phyloP scores from a whole-genome alignment of 2,329 filamentous ascomycete species.

The Stagonosporopsis chrysanthemi region DNA sequence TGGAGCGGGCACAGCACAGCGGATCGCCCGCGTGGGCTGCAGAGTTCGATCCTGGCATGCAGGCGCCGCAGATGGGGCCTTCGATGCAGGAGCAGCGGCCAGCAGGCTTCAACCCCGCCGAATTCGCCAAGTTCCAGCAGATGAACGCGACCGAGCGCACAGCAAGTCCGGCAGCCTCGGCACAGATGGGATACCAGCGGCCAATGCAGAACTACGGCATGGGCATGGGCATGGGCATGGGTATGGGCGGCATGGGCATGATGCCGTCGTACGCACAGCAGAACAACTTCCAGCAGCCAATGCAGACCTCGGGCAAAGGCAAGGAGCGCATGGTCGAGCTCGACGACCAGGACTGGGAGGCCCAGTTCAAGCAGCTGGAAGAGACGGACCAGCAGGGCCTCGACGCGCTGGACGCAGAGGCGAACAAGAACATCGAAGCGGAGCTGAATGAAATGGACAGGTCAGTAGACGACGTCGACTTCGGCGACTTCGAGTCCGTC shows the following conservation, averaged over 20 bases:
- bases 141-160: conserved; percentile 64
- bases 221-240: conserved; percentile 60
- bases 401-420: conserved; percentile 64
- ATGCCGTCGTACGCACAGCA: conserved; percentile 53
- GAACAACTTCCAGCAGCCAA: conserved; percentile 55
- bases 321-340: conserved; percentile 86
- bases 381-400: conserved; percentile 63
- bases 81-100: conserved; percentile 65
- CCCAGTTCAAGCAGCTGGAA: conserved; percentile 91
- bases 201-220: conserved; percentile 53
- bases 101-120: conserved; percentile 74
- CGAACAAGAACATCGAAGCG: conserved; percentile 78
- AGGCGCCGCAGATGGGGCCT: conserved; percentile 74
- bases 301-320: conserved; percentile 72
- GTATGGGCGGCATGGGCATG: conserved; percentile 62
- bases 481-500: conserved; percentile 92
- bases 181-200: conserved; percentile 61
- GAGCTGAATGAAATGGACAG: conserved; percentile 91
- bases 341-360: conserved; percentile 93
- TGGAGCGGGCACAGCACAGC: conserved; percentile 63
- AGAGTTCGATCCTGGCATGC: conserved; percentile 67
- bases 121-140: conserved; percentile 85
- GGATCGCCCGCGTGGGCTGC: conserved; percentile 68
- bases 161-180: conserved; percentile 63
- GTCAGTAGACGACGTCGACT: conserved; percentile 77